Conservation (phyloP, 2,329 filamentous ascomycete species). For the Trichoderma polysporum region DNA sequence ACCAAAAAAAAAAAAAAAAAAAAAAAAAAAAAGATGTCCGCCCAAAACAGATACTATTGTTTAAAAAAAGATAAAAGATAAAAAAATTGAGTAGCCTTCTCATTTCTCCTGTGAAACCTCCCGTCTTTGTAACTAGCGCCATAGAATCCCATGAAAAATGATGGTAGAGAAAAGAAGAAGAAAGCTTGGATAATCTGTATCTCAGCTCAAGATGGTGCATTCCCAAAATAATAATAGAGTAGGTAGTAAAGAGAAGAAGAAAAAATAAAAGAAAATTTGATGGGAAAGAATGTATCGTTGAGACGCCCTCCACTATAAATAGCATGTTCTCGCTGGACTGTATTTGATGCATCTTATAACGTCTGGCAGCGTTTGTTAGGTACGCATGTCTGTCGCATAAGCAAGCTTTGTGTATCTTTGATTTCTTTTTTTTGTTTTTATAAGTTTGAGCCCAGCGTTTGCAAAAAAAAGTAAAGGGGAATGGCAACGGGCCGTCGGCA, state of each 20-base stretch:
- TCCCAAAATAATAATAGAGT: constrained; percentile 22
- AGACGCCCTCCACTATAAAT: not conserved
- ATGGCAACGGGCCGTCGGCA: not conserved
- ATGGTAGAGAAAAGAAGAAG: constrained; percentile 23
- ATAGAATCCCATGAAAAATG: constrained; percentile 27
- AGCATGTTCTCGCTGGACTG: constrained; percentile 6
- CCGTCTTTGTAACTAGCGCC: constrained; percentile 31
- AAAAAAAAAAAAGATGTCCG: constrained; percentile 9
- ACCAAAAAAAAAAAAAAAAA: not conserved
- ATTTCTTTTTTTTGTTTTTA: not conserved
- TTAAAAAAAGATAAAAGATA: constrained; percentile 3
- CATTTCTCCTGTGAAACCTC: constrained; percentile 21
- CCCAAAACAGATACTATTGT: not conserved
- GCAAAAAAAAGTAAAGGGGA: not conserved
- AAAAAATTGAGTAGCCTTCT: constrained; percentile 11
- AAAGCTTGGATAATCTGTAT: not conserved
- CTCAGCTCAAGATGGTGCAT: constrained; percentile 8
- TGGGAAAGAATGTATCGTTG: constrained; percentile 5
- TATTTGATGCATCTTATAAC: not conserved
- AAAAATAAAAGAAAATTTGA: not conserved
- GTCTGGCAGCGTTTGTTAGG: not conserved
- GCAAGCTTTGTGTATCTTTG: not conserved
- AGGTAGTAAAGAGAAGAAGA: not conserved
- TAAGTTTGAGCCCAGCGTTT: not conserved
- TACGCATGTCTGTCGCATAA: not conserved